Evolutionary conservation across 169 alveolate species (phyloP).

Genomic region (Plasmodium gonderi): DNA sequence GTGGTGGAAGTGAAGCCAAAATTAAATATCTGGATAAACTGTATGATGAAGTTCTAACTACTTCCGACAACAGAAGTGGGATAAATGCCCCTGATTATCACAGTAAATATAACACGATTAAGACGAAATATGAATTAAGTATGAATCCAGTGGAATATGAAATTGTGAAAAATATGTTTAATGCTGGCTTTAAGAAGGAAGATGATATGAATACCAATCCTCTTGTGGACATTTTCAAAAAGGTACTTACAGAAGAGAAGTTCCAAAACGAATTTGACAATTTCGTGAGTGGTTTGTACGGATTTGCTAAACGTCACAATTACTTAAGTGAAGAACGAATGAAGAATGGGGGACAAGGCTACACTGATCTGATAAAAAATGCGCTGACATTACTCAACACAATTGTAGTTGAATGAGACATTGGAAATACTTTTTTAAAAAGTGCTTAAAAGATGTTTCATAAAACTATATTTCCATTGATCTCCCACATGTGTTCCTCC

Average conservation of each 20-base stretch:
- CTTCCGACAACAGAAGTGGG: neutral
- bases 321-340: neutral
- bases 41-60: constrained; percentile 1
- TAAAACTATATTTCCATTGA: too few relatives aligned
- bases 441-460: too few relatives aligned
- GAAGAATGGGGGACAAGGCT: too few relatives aligned
- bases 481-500: too few relatives aligned
- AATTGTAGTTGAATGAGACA: too few relatives aligned
- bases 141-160: neutral
- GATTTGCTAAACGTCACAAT: constrained; percentile 8
- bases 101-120: constrained; percentile 1
- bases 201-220: neutral
- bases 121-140: neutral
- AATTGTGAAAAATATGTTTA: neutral
- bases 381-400: too few relatives aligned
- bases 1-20: neutral
- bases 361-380: too few relatives aligned
- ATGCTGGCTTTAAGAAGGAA: neutral
- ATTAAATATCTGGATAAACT: neutral
- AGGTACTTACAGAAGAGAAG: neutral
- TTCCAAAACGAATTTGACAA: neutral
- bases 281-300: neutral
- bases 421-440: too few relatives aligned
- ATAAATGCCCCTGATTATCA: neutral
- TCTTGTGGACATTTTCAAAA: neutral